These are phyloP conservation scores for Hemerocallis citrina DNA, from an alignment of 106 monocot genomes.

Conservation along the genomic window DNA sequence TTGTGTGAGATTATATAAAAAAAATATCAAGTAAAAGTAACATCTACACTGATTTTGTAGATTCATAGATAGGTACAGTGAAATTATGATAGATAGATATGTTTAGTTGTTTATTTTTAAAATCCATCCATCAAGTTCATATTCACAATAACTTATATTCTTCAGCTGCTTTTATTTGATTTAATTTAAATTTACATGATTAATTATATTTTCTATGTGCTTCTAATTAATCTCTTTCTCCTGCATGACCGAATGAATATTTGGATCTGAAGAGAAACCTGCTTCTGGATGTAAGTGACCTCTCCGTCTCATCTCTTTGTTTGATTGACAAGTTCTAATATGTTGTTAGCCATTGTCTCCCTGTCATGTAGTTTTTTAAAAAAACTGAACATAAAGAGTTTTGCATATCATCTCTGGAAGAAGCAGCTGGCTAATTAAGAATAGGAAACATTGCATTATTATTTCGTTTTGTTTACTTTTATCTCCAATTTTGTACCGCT, in stretches of 20 bases:
- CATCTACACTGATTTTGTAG: background rate
- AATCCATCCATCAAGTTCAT: background rate
- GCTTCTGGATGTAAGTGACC: conserved; percentile 85
- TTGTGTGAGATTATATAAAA: background rate
- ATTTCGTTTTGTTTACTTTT: too few species aligned
- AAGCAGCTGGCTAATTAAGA: too few species aligned
- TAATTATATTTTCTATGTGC: background rate
- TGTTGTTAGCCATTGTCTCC: background rate
- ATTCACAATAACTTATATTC: conserved; percentile 1
- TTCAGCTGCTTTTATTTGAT: background rate
- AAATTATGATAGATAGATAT: background rate
- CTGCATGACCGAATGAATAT: conserved; percentile 24
- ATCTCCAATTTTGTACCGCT: too few species aligned
- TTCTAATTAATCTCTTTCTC: conserved; percentile 17
- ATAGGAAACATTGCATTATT: too few species aligned
- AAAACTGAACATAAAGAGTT: background rate
- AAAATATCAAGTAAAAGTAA: background rate
- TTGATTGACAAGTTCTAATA: conserved; percentile 1
- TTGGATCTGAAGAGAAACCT: conserved; percentile 80
- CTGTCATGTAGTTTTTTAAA: too few species aligned
- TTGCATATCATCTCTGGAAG: background rate
- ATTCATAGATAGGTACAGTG: too few species aligned
- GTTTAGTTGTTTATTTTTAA: background rate
- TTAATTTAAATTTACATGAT: background rate
- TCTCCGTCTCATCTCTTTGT: background rate